Evolutionary conservation across 176 grass and related monocot genomes (phyloP), one percentile per base, ranked within the genome.

Genomic region (Melocanna baccifera): DNA sequence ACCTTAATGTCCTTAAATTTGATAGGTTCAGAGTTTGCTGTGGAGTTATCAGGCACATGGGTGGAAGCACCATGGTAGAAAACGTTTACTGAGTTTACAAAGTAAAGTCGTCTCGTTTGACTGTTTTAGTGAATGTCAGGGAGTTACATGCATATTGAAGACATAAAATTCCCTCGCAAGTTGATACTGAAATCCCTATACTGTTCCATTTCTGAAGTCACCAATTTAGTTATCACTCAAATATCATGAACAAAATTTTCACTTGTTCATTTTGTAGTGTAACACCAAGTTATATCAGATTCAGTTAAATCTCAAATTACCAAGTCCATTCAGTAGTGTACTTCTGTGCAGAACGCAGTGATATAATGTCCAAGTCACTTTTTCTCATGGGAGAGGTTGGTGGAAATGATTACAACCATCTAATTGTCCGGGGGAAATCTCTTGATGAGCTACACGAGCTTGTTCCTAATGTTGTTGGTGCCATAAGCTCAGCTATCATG

Each of bases 361-460:
- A 82, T 32, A 34, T 94, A 48, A 84, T 94, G 84, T 86, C 88
- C 40, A 94, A 79, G 51, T 94, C 95, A 15, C 78, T 97, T 80
- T 92, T 97, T 75, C 82, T 97, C 19, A 32, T 94, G 37, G 95
- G 95, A 65, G 95, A 97, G 67, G 91, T 97, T 13, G 95, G 95
- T 4, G 92, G 95, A 64, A 97, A 97, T 67, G 95, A 97, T 89
- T 93, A 97, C 68, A 97, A 97, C 52, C 95, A 94, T 82, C 81
- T 94, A 79, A 92, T 97, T 45, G 73, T 94, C 64, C 83, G 90
- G 78, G 84, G 85, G 3, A 93, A 86, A 80, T 89, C 88, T 36
- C 52, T 87, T 30, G 82, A 89, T 28, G 88, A 94, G 71, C 23
- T 97, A 58, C 86, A 81, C 15, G 84, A 86, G 58, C 66, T 97